phyloP scores from a whole-genome alignment of 805 yeast species.

The Candida awuae region DNA sequence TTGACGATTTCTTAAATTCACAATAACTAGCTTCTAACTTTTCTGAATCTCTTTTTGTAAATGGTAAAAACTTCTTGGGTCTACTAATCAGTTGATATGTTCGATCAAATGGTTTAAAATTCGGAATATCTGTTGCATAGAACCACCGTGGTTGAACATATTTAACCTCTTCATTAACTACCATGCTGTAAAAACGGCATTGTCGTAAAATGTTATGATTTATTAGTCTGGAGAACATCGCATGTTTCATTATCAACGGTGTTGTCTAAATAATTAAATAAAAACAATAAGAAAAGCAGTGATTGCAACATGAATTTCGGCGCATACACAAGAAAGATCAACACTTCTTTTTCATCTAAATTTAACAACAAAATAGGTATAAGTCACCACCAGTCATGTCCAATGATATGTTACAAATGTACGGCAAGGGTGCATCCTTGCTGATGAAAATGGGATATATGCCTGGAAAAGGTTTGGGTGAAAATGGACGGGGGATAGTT shows the following conservation, averaged over 20 bases:
- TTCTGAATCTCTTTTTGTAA: constrained; percentile 53
- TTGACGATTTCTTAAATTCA: constrained; percentile 4
- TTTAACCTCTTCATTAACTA: background rate
- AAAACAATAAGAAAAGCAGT: too few species aligned
- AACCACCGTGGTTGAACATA: constrained; percentile 47
- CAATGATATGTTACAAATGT: constrained; percentile 22
- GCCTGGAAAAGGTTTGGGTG: constrained; percentile 82
- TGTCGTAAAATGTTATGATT: too few species aligned
- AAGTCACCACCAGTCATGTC: too few species aligned
- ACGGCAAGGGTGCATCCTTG: constrained; percentile 82
- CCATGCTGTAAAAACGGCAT: too few species aligned
- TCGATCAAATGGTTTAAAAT: constrained; percentile 54
- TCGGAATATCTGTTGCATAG: constrained; percentile 75
- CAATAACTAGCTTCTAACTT: constrained; percentile 49
- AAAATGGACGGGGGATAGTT: constrained; percentile 58
- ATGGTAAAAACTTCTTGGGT: constrained; percentile 59
- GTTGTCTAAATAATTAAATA: too few species aligned
- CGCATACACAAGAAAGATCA: too few species aligned
- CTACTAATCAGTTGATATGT: constrained; percentile 41
- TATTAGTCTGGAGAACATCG: too few species aligned
- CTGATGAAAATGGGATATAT: constrained; percentile 81
- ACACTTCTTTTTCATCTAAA: too few species aligned
- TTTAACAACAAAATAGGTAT: too few species aligned
- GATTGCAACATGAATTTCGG: too few species aligned
- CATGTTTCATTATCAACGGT: too few species aligned